Evolutionary conservation across 768 basidiomycete species (phyloP).

Genomic region (Udeniomyces megalosporus): DNA sequence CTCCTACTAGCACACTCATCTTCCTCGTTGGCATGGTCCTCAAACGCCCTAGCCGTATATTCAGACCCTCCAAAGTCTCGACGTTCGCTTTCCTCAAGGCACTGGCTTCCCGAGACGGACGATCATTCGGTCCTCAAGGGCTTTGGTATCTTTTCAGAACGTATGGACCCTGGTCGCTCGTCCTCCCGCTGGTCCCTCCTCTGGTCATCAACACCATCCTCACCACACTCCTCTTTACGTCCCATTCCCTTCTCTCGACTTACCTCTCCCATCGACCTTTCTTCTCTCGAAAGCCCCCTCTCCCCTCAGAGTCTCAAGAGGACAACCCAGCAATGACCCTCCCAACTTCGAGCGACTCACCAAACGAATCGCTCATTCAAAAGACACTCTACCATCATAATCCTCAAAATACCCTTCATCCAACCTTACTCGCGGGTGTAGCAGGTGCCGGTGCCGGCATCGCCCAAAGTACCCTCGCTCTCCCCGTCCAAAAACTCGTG

Average conservation of each 20-base stretch:
- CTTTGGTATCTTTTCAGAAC: background rate
- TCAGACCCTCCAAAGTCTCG: slow-evolving; percentile 9
- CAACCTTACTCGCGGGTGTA: slow-evolving; percentile 5
- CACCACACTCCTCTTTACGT: slow-evolving; percentile 12
- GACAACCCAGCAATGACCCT: background rate
- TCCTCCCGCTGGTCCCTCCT: slow-evolving; percentile 12
- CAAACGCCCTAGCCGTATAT: slow-evolving; percentile 6
- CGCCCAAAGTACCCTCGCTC: slow-evolving; percentile 4
- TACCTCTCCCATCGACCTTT: background rate
- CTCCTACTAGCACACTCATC: background rate
- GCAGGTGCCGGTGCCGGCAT: slow-evolving; percentile 13
- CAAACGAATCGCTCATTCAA: background rate
- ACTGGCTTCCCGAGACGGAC: slow-evolving; percentile 9
- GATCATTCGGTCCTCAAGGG: background rate
- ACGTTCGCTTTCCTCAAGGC: slow-evolving; percentile 11
- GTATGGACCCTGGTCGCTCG: background rate
- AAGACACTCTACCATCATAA: background rate
- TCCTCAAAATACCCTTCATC: background rate
- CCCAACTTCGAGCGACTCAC: background rate
- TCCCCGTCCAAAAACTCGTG: slow-evolving; percentile 4
- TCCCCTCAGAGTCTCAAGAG: background rate
- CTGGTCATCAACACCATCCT: slow-evolving; percentile 12
- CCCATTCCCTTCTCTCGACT: slow-evolving; percentile 3
- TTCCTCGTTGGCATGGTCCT: slow-evolving; percentile 12
- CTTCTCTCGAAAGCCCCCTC: background rate